Evolutionary conservation across 2,329 filamentous ascomycete genomes (phyloP).

Genomic region (Achaetomium macrosporum): DNA sequence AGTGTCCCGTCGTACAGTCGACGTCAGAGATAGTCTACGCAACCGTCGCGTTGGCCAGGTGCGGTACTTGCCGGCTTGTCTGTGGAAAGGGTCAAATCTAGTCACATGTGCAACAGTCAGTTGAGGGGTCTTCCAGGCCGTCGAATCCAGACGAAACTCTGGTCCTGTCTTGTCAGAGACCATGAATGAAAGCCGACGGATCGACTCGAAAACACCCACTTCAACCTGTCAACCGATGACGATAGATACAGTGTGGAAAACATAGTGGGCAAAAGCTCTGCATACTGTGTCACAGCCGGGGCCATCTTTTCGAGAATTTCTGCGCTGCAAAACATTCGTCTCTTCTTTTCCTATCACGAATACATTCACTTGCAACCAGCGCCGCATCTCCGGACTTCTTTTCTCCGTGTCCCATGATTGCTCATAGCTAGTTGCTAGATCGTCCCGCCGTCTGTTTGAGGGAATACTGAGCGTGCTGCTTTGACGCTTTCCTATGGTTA

Average conservation of each 20-base stretch:
- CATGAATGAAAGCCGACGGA: no score
- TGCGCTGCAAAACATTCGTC: neutral
- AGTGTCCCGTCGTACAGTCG: neutral
- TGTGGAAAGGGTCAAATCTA: no score
- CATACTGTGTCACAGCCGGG: conserved; percentile 11
- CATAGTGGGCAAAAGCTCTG: no score
- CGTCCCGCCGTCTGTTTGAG: conserved; percentile 25
- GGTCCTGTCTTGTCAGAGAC: no score
- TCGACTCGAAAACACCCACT: no score
- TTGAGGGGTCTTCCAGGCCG: no score
- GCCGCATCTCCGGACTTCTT: conserved; percentile 24
- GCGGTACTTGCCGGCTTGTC: neutral
- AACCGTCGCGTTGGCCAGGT: neutral
- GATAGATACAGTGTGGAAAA: neutral
- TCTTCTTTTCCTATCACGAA: conserved; percentile 14
- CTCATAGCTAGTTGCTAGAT: conserved; percentile 25
- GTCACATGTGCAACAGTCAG: no score
- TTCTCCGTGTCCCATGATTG: conserved; percentile 22
- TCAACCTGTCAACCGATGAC: no score
- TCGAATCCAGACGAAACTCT: no score
- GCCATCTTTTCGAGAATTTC: conserved; percentile 4
- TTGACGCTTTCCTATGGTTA: conserved; percentile 29
- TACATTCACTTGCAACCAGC: conserved; percentile 24
- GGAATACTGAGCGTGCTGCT: conserved; percentile 23
- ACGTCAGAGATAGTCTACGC: neutral